Conservation (phyloP, 495 filamentous ascomycete species). For the Cudoniella acicularis region DNA sequence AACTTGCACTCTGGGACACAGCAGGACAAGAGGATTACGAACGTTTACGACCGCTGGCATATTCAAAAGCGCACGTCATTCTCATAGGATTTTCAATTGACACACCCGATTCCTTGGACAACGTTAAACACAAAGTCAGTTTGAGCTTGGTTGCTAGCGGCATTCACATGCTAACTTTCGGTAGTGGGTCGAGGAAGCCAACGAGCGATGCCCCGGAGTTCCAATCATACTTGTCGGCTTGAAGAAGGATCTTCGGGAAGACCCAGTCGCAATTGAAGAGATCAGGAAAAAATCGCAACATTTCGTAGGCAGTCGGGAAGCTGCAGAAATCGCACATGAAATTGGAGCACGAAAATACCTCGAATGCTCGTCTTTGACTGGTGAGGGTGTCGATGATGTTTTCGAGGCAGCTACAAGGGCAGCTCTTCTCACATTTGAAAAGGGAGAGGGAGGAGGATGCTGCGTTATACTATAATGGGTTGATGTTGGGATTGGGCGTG, state of each 20-base stretch:
- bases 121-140: constrained; percentile 93
- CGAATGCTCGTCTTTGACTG: constrained; percentile 94
- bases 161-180: constrained; percentile 18
- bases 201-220: constrained; percentile 87
- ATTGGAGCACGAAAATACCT: constrained; percentile 95
- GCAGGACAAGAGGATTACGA: constrained; percentile 99
- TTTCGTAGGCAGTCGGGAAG: constrained; percentile 79
- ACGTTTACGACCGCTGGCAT: constrained; percentile 86
- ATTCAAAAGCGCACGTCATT: constrained; percentile 96
- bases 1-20: constrained; percentile 98
- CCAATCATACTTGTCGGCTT: constrained; percentile 96
- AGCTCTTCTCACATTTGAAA: constrained; percentile 89
- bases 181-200: constrained; percentile 96
- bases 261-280: constrained; percentile 90
- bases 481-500: constrained; percentile 7
- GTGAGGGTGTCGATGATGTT: constrained; percentile 97
- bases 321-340: constrained; percentile 72
- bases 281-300: constrained; percentile 91
- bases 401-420: constrained; percentile 97
- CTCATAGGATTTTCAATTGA: constrained; percentile 95
- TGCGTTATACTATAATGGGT: constrained; percentile 82
- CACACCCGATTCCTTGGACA: constrained; percentile 93
- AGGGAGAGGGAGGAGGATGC: constrained; percentile 76
- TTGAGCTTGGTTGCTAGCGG: background rate
- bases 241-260: constrained; percentile 96